Base-by-base conservation (phyloP, 768 basidiomycete species). In the Boletus reticulatus region DNA sequence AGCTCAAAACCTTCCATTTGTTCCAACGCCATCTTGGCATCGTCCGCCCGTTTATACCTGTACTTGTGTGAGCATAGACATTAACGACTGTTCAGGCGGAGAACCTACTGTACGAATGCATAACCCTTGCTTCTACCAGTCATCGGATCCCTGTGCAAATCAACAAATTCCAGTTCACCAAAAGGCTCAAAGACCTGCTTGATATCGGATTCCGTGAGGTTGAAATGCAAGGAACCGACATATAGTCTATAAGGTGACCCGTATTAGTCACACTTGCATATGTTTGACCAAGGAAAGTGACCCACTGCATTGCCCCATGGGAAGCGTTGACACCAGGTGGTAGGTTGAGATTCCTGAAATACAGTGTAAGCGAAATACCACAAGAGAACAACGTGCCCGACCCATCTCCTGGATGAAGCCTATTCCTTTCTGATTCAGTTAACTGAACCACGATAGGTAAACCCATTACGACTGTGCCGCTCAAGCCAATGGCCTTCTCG, bases 1-100 rank as follows among this genome's bases (percentile, higher is more conserved):
- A 99, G 81, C 65, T 97, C 94, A 67, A 99, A 99, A 29, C 93
- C 93, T 78, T 98, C 95, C 97, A 99, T 99, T 64, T 98, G 93
- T 67, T 97, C 94, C 43, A 99, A 73, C 24, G 97, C 97, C 87
- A 95, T 95, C 70, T 89, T 89, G 24, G 97, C 96, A 69, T 98
- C 92, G 69, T 94, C 90, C n/a, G 84, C 76, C 49, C 92, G 81
- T 68, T 92, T 92, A 72, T 94, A 95, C 71, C 92, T 94, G 54
- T 27, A n/a, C n/a, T n/a, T n/a, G 14, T 42, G 20, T 61, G 24
- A 57, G 51, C 20, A 48, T 36, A 34, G 36, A 45, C 27, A 20
- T 44, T 42, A 17, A 57, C 20, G 16, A 39, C 20, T 43, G 48
- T 42, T 19, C 27, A n/a, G 48, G 31, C 13, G 13, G 16, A 38